Base-by-base conservation (phyloP, 2,329 filamentous ascomycete genomes). In the Sarocladium oryzae region DNA sequence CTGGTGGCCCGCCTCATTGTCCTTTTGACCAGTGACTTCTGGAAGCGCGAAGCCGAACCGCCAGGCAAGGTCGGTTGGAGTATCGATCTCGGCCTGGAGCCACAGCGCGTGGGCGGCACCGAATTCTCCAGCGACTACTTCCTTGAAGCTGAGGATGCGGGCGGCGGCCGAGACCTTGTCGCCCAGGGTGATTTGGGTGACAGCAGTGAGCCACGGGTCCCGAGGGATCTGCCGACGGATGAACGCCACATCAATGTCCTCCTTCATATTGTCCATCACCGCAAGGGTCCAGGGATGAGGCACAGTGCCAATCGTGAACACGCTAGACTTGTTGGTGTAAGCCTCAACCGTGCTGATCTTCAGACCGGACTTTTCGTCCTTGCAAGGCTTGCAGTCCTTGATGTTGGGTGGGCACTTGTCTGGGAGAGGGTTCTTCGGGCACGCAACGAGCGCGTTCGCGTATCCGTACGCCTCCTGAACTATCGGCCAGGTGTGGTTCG, bases 221-320 rank as follows among this genome's bases (percentile, higher is more conserved):
- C 91, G 88, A 26, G 76, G 69, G 1, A 86, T 84, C 51, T 85
- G 72, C 53, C 84, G 77, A 41, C 85, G 79, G 55, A 91, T 79
- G 72, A 82, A 86, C 7, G 73, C 66, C 1, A 85, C 69, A 45
- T 85, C 84, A 46, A 88, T 71, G 2, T 76, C 70, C 2, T 81
- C 75, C 36, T 79, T 75, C 53, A 82, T 77, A 56, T 82, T 77
- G 53, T 82, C 76, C 16, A 97, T 73, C 11, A 82, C 79, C 51
- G 84, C 79, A 37, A 89, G 75, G 1, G 91, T 96, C 72, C 90
- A 95, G 0, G 93, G 93, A 64, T 99, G 93, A 0, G 92, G 92
- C 11, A 97, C 85, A 1, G 84, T 88, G 53, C 86, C 90, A 56
- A 99, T 88, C 2, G 86, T 89, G 71, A 90, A 97, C 15, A 86